Percentiles rank a stretch among this genome's conserved stretches.
Conservation (phyloP, 192 early-diverging fungal genomes). For the Oehlia diaphana region DNA sequence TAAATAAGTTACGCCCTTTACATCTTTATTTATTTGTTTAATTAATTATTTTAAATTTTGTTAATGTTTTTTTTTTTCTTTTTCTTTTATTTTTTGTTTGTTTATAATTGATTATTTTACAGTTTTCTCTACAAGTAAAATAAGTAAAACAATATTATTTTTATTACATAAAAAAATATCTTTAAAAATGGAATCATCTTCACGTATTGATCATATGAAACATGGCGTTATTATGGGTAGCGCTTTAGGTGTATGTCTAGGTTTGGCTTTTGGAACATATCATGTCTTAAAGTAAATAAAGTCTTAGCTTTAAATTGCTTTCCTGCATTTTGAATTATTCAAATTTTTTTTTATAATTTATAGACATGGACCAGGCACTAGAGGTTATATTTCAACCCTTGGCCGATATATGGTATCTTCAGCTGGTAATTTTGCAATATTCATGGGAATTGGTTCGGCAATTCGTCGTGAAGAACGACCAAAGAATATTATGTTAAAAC, state of each 20-base stretch:
- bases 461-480: constrained; percentile 49
- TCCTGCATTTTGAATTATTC: neutral
- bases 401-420: constrained; percentile 73
- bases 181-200: constrained; percentile 35
- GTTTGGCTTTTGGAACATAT: constrained; percentile 57
- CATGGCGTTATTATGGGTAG: constrained; percentile 66
- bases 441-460: constrained; percentile 66
- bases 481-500: constrained; percentile 12
- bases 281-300: constrained; percentile 47
- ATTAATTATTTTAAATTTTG: too few relatives aligned
- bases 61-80: too few relatives aligned
- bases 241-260: constrained; percentile 62
- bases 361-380: constrained; percentile 70
- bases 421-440: constrained; percentile 80
- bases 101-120: too few relatives aligned
- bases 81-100: too few relatives aligned
- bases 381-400: constrained; percentile 70
- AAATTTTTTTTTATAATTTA: too few relatives aligned
- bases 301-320: neutral
- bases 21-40: too few relatives aligned
- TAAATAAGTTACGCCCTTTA: too few relatives aligned
- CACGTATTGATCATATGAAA: constrained; percentile 59
- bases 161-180: neutral
- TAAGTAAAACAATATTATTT: too few relatives aligned
- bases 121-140: too few relatives aligned